Base-by-base conservation (phyloP, 2,329 filamentous ascomycete species). In the Nemania bipapillata region DNA sequence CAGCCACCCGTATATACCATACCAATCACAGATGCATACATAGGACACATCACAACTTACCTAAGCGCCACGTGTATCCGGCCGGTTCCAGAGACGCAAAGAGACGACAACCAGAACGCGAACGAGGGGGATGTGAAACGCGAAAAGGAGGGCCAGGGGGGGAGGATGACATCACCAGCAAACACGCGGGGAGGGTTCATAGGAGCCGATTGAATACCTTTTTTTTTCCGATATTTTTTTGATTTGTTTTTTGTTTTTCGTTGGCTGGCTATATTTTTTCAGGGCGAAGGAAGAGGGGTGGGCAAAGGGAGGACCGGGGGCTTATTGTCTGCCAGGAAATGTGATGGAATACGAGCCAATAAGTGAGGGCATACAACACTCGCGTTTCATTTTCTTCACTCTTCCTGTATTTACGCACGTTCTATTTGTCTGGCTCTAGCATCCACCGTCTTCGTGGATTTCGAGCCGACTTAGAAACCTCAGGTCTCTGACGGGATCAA, bases 201-300 rank as follows among this genome's bases (percentile, higher is more conserved):
- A 66, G 63, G 65, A 53, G 63, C 69, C 68, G 61, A 67, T 70
- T 69, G 70, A 61, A 32, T 50, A 57, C 54, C n/a, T 63, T 58
- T 59, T 55, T 67, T 45, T 37, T 24, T 55, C 20, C 58, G 32
- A 37, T 47, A 57, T 32, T 40, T 55, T 12, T 32, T 47, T 28
- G 30, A 12, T 2, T 22, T 49, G 28, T 40, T 6, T 55, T 55
- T 64, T 47, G 28, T 58, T 64, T 57, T 58, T n/a, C n/a, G n/a
- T 35, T 45, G 26, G n/a, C n/a, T 35, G 8, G 22, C 15, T n/a
- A n/a, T n/a, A 28, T 60, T 49, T 47, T 24, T 12, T 9, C 8
- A 50, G n/a, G 28, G n/a, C n/a, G 40, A 45, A 17, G 40, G 17
- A 45, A 5, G 40, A 5, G 11, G 11, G 37, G 15, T 12, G 37